Evolutionary conservation across 176 grass and related monocot species (phyloP).

Genomic region (Rhynchospora pubera): DNA sequence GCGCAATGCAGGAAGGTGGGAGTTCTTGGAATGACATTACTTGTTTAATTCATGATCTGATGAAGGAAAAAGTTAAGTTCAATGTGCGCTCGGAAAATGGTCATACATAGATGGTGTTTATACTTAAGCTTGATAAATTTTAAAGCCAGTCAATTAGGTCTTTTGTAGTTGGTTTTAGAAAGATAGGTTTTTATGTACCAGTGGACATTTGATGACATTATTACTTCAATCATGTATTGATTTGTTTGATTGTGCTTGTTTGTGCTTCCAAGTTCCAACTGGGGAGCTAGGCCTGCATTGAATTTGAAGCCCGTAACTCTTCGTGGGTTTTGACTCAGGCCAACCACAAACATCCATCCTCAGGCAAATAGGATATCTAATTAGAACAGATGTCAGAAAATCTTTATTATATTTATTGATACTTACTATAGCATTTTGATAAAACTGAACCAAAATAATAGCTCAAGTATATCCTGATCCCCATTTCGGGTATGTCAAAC

Average conservation of each 20-base stretch:
- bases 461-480: not conserved
- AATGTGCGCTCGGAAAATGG: not conserved
- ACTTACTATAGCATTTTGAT: no score
- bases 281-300: no score
- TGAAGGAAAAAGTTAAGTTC: not conserved
- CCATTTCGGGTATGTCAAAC: not conserved
- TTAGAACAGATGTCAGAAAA: no score
- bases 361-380: no score
- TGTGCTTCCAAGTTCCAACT: no score
- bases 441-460: no score
- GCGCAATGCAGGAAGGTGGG: conserved; percentile 32
- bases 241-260: not conserved
- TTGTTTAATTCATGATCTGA: conserved; percentile 47
- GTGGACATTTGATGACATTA: not conserved
- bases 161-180: not conserved
- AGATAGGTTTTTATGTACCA: not conserved
- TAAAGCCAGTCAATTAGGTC: not conserved
- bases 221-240: not conserved
- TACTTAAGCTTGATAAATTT: not conserved
- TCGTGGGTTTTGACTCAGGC: no score
- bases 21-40: conserved; percentile 43
- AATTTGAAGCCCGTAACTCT: no score
- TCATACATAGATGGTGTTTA: not conserved
- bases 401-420: no score
- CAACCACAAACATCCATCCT: no score